phyloP scores from a whole-genome alignment of 2,329 filamentous ascomycete species.

The Rutstroemia sp. region DNA sequence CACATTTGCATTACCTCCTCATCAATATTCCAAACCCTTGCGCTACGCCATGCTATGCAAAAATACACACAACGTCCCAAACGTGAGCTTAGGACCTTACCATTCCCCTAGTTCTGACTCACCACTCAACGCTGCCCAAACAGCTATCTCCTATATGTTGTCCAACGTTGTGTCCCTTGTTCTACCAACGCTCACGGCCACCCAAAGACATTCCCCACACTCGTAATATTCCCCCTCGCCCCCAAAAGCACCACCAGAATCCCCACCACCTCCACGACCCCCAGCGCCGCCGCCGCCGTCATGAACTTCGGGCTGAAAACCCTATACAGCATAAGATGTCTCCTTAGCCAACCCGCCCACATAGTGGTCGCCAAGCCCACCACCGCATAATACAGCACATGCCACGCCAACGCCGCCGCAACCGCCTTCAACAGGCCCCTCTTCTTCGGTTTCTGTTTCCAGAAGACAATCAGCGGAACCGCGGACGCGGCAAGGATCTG shows the following conservation, averaged over 20 bases:
- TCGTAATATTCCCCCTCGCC: slow-evolving; percentile 66
- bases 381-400: slow-evolving; percentile 75
- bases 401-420: slow-evolving; percentile 63
- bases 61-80: neutral
- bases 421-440: slow-evolving; percentile 43
- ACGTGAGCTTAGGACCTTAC: neutral
- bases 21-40: neutral
- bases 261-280: slow-evolving; percentile 70
- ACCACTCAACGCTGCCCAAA: neutral
- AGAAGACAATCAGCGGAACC: slow-evolving; percentile 75
- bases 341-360: slow-evolving; percentile 79
- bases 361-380: slow-evolving; percentile 80
- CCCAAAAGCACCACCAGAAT: slow-evolving; percentile 67
- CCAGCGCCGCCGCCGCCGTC: slow-evolving; percentile 63
- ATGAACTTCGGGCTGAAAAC: slow-evolving; percentile 91
- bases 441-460: slow-evolving; percentile 79
- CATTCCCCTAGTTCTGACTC: neutral
- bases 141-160: neutral
- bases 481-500: slow-evolving; percentile 77
- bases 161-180: neutral
- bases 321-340: slow-evolving; percentile 94
- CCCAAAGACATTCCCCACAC: slow-evolving; percentile 84
- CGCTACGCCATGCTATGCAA: slow-evolving; percentile 2
- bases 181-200: slow-evolving; percentile 32
- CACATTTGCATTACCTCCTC: too few species aligned